phyloP scores from a whole-genome alignment of 352 stramenopile genomes.

The Phytophthora vignae region DNA sequence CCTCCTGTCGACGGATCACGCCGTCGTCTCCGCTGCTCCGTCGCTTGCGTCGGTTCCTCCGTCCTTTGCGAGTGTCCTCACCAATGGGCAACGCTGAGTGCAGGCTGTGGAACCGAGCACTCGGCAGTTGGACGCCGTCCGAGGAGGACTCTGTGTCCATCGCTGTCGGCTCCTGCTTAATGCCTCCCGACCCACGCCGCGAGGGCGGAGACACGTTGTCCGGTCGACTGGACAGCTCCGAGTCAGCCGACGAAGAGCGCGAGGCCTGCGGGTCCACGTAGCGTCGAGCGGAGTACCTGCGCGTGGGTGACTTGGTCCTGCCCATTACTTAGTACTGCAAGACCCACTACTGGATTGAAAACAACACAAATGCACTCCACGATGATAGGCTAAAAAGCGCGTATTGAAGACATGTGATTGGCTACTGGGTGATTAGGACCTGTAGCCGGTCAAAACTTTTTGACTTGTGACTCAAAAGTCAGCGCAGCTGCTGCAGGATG shows the following conservation, averaged over 20 bases:
- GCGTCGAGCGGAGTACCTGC: constrained; percentile 34
- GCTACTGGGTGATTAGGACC: constrained; percentile 1
- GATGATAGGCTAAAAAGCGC: constrained; percentile 19
- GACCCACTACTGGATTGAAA: not conserved
- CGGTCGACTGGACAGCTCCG: constrained; percentile 6
- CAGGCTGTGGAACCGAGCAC: constrained; percentile 5
- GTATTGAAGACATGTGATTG: constrained; percentile 6
- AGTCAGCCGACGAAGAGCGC: constrained; percentile 3
- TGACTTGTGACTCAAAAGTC: constrained; percentile 4
- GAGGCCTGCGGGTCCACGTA: constrained; percentile 18
- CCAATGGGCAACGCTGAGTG: constrained; percentile 12
- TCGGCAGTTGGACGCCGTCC: constrained; percentile 12
- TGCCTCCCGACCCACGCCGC: constrained; percentile 11
- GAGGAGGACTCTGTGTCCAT: constrained; percentile 24
- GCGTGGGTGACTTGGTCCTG: constrained; percentile 45
- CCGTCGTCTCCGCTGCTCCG: constrained; percentile 27
- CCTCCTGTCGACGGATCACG: not conserved
- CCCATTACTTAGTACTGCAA: constrained; percentile 34
- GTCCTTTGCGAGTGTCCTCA: constrained; percentile 2
- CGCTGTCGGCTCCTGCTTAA: constrained; percentile 22
- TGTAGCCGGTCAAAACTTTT: constrained; percentile 4
- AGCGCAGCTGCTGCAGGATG: constrained; percentile 35
- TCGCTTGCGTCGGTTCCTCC: constrained; percentile 30
- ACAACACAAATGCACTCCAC: not conserved
- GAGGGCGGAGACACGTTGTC: constrained; percentile 19